Evolutionary conservation across 305 asterid species (phyloP).

Genomic region (Lippia alba): DNA sequence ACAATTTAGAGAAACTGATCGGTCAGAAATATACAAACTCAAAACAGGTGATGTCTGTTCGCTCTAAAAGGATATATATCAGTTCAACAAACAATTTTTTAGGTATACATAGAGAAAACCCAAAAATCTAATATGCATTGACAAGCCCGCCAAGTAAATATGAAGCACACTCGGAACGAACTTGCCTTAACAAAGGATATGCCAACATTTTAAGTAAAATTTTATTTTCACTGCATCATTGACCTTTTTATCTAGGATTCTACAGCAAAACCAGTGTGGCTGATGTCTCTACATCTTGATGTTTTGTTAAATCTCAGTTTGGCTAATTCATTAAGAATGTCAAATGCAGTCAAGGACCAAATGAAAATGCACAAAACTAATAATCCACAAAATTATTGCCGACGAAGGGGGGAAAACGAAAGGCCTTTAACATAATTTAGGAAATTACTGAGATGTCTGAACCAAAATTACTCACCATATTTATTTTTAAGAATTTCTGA

Average conservation of each 20-base stretch:
- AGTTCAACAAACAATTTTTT: conserved; percentile 17
- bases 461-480: conserved; percentile 54
- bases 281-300: conserved; percentile 15
- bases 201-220: conserved; percentile 16
- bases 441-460: conserved; percentile 18
- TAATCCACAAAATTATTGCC: conserved; percentile 21
- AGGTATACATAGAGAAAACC: not conserved
- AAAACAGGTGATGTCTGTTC: conserved; percentile 14
- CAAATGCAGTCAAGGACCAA: conserved; percentile 6
- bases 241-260: conserved; percentile 21
- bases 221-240: not conserved
- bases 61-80: conserved; percentile 13
- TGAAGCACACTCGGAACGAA: conserved; percentile 3
- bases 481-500: conserved; percentile 37
- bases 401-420: no score
- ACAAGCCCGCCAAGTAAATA: conserved; percentile 21
- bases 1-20: not conserved
- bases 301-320: conserved; percentile 6
- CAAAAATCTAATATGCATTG: conserved; percentile 2
- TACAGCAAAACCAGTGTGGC: conserved; percentile 6
- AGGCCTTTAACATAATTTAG: conserved; percentile 21
- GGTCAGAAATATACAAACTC: conserved; percentile 14
- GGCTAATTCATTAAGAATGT: not conserved
- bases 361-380: conserved; percentile 13
- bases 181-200: conserved; percentile 14